Evolutionary conservation across 2,329 filamentous ascomycete species (phyloP), one percentile per base, ranked within the genome.

Genomic region (Fusarium beomiforme): DNA sequence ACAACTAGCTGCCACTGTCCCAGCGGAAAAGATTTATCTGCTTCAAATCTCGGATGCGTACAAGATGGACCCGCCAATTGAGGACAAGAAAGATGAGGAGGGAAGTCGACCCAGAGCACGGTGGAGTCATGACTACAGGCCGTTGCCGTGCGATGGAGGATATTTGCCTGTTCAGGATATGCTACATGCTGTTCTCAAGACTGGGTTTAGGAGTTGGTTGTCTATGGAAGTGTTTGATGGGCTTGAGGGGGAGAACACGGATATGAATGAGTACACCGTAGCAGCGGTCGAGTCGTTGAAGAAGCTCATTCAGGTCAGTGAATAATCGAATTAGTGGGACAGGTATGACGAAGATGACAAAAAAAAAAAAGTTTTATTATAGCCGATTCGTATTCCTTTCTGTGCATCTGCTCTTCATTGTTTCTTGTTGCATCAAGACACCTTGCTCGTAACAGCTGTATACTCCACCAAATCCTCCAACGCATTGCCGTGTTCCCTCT

Each of bases 41-140:
- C 78, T 95, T 5, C 92, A 95, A 77, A 90, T 95, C 57, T 91
- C 88, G 6, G 92, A 95, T 77, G 93, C 90, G 1, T 94, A 94
- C 77, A 89, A 86, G 72, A 85, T 89, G 39, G 81, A 83, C 1
- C 80, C 84, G 7, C 89, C 91, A 0, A 76, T 94, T 8, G 79
- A 84, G 24, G 79, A 86, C 46, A 23, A 51, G 10, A 74, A 78
- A 1, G 84, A 88, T 36, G 81, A 86, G 26, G 79, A 82, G 9
- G 90, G 89, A 0, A 73, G 90, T 44, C 80, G 89, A 33, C 89
- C 92, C 0, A 83, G 90, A 36, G 90, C 86, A 0, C 82, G 86
- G 34, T 95, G 92, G 92, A 94, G 91, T 74, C 89, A 92, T 79
- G 89, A 90, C 68, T 91, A 88, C 67, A 82, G 92, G 24, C 91